These are phyloP conservation scores for Lyophyllum atratum DNA, from an alignment of 768 basidiomycete species.

Conservation along the genomic window DNA sequence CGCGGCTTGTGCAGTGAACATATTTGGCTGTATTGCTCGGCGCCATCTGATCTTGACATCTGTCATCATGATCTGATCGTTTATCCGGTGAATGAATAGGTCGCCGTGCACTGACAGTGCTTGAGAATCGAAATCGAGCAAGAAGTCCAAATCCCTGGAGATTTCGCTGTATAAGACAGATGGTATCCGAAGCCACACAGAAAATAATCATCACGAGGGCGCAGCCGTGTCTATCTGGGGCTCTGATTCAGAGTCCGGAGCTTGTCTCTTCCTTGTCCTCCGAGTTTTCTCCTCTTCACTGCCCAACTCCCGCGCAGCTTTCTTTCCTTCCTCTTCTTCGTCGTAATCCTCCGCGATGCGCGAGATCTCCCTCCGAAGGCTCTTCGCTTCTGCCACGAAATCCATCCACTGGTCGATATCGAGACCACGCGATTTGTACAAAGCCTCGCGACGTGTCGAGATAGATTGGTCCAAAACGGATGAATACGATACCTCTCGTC, in stretches of 20 bases:
- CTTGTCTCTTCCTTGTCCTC: neutral
- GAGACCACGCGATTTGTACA: constrained; percentile 59
- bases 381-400: constrained; percentile 48
- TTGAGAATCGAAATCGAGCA: no score
- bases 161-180: neutral
- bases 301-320: neutral
- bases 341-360: constrained; percentile 63
- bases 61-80: neutral
- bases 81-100: neutral
- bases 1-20: neutral
- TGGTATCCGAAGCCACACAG: neutral
- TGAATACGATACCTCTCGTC: constrained; percentile 65
- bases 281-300: neutral
- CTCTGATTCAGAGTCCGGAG: neutral
- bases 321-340: constrained; percentile 20
- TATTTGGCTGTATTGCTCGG: constrained; percentile 2
- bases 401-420: constrained; percentile 66
- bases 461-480: constrained; percentile 62
- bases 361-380: constrained; percentile 52
- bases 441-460: constrained; percentile 52
- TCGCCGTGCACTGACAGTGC: neutral
- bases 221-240: neutral
- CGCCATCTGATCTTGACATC: neutral
- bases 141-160: no score
- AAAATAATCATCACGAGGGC: neutral